A percentile compares a stretch with the other conserved stretches of the same genome.
phyloP scores from a whole-genome alignment of 2,329 filamentous ascomycete genomes.

The Aspergillus phoenicis region DNA sequence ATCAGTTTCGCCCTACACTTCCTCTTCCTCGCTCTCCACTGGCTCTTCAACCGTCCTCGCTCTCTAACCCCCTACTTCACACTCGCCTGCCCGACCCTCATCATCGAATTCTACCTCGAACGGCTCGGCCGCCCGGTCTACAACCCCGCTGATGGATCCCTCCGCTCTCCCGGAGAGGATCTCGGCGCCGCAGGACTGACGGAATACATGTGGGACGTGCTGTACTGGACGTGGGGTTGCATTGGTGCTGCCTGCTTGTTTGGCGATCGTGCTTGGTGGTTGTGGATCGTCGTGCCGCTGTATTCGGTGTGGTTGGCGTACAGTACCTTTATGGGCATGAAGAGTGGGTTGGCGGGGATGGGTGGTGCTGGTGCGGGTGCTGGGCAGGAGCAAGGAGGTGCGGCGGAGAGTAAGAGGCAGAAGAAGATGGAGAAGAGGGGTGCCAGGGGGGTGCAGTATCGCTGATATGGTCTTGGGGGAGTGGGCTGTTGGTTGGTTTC shows the following conservation, averaged over 20 bases:
- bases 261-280: constrained; percentile 77
- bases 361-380: constrained; percentile 38
- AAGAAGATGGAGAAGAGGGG: constrained; percentile 57
- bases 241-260: constrained; percentile 71
- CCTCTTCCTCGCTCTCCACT: constrained; percentile 73
- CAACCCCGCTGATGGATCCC: constrained; percentile 62
- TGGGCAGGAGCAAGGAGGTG: constrained; percentile 26
- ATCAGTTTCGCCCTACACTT: constrained; percentile 71
- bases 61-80: constrained; percentile 68
- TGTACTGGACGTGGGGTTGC: constrained; percentile 91
- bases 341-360: constrained; percentile 47
- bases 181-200: constrained; percentile 84
- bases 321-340: constrained; percentile 51
- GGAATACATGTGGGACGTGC: constrained; percentile 96
- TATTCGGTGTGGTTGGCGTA: constrained; percentile 53
- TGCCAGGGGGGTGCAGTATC: constrained; percentile 47
- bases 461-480: constrained; percentile 28
- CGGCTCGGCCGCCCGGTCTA: constrained; percentile 77
- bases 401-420: constrained; percentile 53
- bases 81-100: constrained; percentile 71
- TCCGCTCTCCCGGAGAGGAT: constrained; percentile 82
- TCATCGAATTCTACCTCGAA: constrained; percentile 86
- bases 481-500: neutral
- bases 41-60: constrained; percentile 63
- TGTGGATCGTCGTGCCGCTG: constrained; percentile 56